These are phyloP conservation scores for Termitomyces sp. DNA, from an alignment of 768 basidiomycete species.

Conservation along the genomic window DNA sequence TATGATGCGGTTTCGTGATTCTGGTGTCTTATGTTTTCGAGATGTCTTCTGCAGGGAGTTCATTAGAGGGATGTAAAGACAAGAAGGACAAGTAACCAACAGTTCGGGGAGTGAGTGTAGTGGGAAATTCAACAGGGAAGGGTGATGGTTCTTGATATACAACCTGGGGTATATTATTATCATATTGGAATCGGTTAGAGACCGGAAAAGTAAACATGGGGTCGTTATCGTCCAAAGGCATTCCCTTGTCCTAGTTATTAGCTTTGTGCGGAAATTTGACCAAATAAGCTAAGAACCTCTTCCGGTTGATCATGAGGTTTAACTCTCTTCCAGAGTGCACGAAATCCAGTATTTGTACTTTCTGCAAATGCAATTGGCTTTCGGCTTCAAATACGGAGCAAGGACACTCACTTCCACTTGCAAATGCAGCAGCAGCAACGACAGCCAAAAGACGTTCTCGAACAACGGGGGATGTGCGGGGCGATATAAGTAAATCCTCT, in stretches of 20 bases:
- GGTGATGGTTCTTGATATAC: conserved; percentile 35
- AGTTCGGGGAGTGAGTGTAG: conserved; percentile 26
- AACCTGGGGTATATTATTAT: conserved; percentile 28
- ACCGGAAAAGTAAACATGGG: conserved; percentile 57
- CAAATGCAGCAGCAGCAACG: conserved; percentile 77
- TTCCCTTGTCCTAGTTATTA: conserved; percentile 39
- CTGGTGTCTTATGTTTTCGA: conserved; percentile 37
- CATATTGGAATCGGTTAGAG: neutral
- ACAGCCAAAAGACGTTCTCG: conserved; percentile 79
- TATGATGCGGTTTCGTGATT: conserved; percentile 3
- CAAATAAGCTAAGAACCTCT: conserved; percentile 38
- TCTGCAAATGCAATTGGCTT: conserved; percentile 15
- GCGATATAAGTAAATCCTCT: conserved; percentile 64
- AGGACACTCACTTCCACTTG: conserved; percentile 46
- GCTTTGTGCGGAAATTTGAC: neutral
- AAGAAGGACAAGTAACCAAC: conserved; percentile 15
- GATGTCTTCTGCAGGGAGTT: conserved; percentile 17
- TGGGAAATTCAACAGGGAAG: conserved; percentile 20
- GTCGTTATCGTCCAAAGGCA: conserved; percentile 71
- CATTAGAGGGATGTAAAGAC: conserved; percentile 9
- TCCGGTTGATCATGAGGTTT: conserved; percentile 82
- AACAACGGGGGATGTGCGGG: conserved; percentile 74
- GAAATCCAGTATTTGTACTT: conserved; percentile 44
- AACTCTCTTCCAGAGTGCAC: conserved; percentile 75
- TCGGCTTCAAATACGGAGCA: neutral